These are phyloP conservation scores for Trametes maxima DNA, from an alignment of 768 basidiomycete genomes.

Conservation along the genomic window DNA sequence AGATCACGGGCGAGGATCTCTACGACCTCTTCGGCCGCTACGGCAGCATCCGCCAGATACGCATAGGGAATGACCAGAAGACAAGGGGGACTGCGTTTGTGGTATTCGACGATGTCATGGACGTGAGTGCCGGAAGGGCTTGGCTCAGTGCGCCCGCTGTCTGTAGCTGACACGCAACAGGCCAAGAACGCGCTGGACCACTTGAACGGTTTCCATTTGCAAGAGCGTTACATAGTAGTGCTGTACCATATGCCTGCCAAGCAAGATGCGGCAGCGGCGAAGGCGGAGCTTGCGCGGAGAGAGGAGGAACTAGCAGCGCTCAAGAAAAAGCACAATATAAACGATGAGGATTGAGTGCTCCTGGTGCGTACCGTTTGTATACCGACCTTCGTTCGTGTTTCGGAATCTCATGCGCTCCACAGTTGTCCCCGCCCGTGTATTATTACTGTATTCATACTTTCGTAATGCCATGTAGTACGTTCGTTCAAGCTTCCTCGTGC, in stretches of 20 bases:
- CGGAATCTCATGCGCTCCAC: not conserved
- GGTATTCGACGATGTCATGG: constrained; percentile 95
- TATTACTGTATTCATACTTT: not conserved
- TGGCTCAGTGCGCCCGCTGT: not conserved
- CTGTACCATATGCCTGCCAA: constrained; percentile 98
- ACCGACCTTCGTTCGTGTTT: not conserved
- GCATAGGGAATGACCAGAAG: constrained; percentile 90
- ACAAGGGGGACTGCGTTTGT: constrained; percentile 97
- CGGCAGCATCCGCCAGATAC: constrained; percentile 93
- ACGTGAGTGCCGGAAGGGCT: constrained; percentile 52
- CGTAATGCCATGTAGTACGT: not conserved
- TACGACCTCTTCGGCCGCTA: constrained; percentile 98
- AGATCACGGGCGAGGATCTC: constrained; percentile 89
- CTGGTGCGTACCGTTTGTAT: not conserved
- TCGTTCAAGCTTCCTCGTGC: not conserved
- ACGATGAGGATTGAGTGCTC: constrained; percentile 59
- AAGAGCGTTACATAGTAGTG: constrained; percentile 98
- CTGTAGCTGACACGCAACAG: constrained; percentile 42
- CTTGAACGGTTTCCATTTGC: constrained; percentile 96
- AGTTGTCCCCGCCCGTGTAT: not conserved
- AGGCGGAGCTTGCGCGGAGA: constrained; percentile 87
- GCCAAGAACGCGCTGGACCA: constrained; percentile 97
- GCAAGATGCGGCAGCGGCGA: constrained; percentile 90
- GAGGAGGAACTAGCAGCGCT: constrained; percentile 88
- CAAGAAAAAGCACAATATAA: constrained; percentile 84